Evolutionary conservation across 2,329 filamentous ascomycete species (phyloP), one percentile per base, ranked within the genome.

Genomic region (Penicillium sp.): DNA sequence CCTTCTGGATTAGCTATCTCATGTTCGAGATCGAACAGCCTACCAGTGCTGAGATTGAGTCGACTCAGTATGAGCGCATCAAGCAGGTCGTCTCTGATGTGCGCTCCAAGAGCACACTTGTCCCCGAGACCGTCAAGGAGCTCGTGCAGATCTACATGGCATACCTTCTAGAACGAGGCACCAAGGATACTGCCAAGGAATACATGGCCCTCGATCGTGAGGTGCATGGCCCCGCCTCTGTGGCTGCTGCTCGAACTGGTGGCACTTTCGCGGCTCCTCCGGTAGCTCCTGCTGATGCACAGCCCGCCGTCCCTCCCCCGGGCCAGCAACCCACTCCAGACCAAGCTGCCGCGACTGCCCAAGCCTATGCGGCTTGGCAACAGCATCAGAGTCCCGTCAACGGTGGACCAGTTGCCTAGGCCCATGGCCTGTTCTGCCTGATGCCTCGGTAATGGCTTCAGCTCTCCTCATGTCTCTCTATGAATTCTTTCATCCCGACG

Each of bases 1-100:
- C 91, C 47, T 98, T 98, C 82, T 99, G 95, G 94, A 84, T 88
- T 69, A 91, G 87, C 72, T 98, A 93, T 83, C 85, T 98, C 58
- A 83, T 90, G 61, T 97, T 99, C 73, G 95, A 99, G 80, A 83
- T 96, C 53, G 88, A 91, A 60, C 93, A 97, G 76, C 90, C 91
- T 12, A 89, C 89, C 1, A 88, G 82, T 64, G 79, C 83, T 1
- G 85, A 88, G 54, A 83, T 85, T 2, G 91, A 94, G 72, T 70
- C 82, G 1, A 81, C 86, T 60, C 87, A 92, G 60, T 87, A 88
- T 56, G 83, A 88, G 66, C 89, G 89, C n/a, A 88, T 98, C 73
- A 92, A 92, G 79, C 85, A 89, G 57, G 90, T 97, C 13, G 88
- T 94, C 72, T 85, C 91, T 24, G 87, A 92, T 70, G 85, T 97